A percentile compares a stretch with the other conserved stretches of the same genome.
Evolutionary conservation across 495 filamentous ascomycete species (phyloP).

Genomic region (Cudoniella acicularis): DNA sequence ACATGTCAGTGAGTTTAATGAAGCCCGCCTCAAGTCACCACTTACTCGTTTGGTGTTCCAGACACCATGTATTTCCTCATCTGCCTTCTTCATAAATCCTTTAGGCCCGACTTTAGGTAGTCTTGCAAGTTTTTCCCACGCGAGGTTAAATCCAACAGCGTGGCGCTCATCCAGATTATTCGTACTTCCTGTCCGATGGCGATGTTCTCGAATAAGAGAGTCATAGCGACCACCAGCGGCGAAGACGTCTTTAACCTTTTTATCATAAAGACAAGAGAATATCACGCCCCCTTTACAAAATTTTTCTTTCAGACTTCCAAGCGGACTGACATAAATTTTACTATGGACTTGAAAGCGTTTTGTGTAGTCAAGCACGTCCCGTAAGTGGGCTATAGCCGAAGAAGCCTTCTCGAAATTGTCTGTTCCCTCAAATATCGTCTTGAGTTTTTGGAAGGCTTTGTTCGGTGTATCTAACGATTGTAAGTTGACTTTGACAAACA

Average conservation of each 20-base stretch:
- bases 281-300: slow-evolving; percentile 87
- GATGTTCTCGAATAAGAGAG: slow-evolving; percentile 69
- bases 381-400: slow-evolving; percentile 73
- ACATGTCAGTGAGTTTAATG: slow-evolving; percentile 18
- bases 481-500: slow-evolving; percentile 15
- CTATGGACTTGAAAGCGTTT: slow-evolving; percentile 68
- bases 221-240: slow-evolving; percentile 95
- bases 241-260: slow-evolving; percentile 77
- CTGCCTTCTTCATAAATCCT: slow-evolving; percentile 61
- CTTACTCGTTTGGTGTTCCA: slow-evolving; percentile 63
- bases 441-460: slow-evolving; percentile 71
- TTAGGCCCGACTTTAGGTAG: slow-evolving; percentile 59
- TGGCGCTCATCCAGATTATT: slow-evolving; percentile 52
- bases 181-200: slow-evolving; percentile 54
- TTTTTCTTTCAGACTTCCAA: slow-evolving; percentile 86
- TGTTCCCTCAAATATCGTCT: slow-evolving; percentile 67
- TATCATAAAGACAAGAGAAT: slow-evolving; percentile 90
- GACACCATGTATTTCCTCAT: slow-evolving; percentile 51
- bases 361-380: slow-evolving; percentile 68
- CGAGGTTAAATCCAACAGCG: slow-evolving; percentile 89
- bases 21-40: background rate
- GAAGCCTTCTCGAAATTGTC: slow-evolving; percentile 62
- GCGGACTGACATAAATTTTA: slow-evolving; percentile 79
- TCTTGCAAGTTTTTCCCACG: slow-evolving; percentile 76
- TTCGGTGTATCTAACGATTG: slow-evolving; percentile 56